These are phyloP conservation scores for Camillea tinctor DNA, from an alignment of 2,329 filamentous ascomycete genomes.

Conservation along the genomic window DNA sequence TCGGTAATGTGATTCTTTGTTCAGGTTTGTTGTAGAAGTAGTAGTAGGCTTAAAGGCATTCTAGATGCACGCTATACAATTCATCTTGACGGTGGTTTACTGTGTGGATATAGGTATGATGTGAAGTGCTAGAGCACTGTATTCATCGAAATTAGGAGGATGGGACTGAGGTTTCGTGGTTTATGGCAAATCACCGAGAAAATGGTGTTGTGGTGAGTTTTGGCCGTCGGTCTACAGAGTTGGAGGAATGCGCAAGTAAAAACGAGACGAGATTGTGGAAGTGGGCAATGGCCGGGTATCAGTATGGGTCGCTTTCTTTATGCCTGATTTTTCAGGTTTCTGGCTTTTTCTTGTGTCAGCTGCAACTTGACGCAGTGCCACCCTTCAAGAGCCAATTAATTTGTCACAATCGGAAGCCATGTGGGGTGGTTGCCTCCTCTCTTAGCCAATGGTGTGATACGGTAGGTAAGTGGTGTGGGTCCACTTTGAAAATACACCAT, in stretches of 20 bases:
- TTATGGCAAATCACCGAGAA: background rate
- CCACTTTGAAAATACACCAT: slow-evolving; percentile 9
- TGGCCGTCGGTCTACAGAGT: background rate
- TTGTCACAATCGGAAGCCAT: background rate
- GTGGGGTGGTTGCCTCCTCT: background rate
- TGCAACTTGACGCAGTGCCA: background rate
- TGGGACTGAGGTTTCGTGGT: background rate
- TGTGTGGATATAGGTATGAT: background rate
- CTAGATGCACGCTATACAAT: slow-evolving; percentile 25
- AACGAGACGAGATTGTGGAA: background rate
- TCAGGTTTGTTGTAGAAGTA: slow-evolving; percentile 1
- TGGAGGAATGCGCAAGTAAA: background rate
- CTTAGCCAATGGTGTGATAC: background rate
- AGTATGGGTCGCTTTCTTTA: background rate
- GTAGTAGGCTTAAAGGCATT: slow-evolving; percentile 30
- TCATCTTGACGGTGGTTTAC: slow-evolving; percentile 25
- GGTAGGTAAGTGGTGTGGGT: slow-evolving; percentile 14
- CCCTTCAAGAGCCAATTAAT: background rate
- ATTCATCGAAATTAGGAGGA: background rate
- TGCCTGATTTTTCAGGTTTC: background rate
- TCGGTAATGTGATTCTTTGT: too few relatives aligned
- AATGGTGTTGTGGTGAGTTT: background rate
- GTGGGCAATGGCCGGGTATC: slow-evolving; percentile 1
- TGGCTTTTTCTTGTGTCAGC: background rate
- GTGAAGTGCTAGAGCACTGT: background rate